These are phyloP conservation scores for Tephrocybe sp. DNA, from an alignment of 768 basidiomycete species.

Conservation along the genomic window DNA sequence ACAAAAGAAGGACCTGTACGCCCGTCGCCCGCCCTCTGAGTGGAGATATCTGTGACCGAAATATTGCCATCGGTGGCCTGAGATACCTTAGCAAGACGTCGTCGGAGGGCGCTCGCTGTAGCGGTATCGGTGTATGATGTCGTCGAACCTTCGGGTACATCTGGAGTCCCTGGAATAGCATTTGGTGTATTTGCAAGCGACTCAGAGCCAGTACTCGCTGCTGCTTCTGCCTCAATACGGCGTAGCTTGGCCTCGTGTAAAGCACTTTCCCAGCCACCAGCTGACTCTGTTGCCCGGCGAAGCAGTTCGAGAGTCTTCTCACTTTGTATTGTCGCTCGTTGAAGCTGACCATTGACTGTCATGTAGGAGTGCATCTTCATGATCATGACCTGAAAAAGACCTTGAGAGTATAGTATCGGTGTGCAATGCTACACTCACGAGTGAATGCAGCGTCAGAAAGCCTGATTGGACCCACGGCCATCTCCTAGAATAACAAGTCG, in stretches of 20 bases:
- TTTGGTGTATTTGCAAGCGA: slow-evolving; percentile 27
- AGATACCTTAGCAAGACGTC: slow-evolving; percentile 50
- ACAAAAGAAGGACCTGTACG: slow-evolving; percentile 13
- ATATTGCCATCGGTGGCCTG: slow-evolving; percentile 22
- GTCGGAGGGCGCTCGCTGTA: slow-evolving; percentile 53
- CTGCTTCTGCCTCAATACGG: slow-evolving; percentile 40
- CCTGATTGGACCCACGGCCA: slow-evolving; percentile 99
- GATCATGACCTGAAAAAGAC: slow-evolving; percentile 60
- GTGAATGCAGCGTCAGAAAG: slow-evolving; percentile 82
- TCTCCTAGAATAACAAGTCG: slow-evolving; percentile 46
- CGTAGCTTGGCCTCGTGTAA: slow-evolving; percentile 46
- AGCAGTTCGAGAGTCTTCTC: slow-evolving; percentile 43
- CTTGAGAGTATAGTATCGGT: neutral
- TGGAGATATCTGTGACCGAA: slow-evolving; percentile 8
- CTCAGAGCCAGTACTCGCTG: slow-evolving; percentile 14
- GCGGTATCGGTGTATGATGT: slow-evolving; percentile 54
- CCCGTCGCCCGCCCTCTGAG: slow-evolving; percentile 12
- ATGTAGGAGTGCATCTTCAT: slow-evolving; percentile 98
- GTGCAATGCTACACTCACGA: slow-evolving; percentile 44
- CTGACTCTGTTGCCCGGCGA: slow-evolving; percentile 42
- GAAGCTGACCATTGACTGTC: slow-evolving; percentile 83
- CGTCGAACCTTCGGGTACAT: slow-evolving; percentile 43
- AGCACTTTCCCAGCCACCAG: slow-evolving; percentile 72
- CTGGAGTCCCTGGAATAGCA: slow-evolving; percentile 42
- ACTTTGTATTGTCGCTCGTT: slow-evolving; percentile 49